These are phyloP conservation scores for Curvularia sp. DNA, from an alignment of 2,329 filamentous ascomycete genomes.

Conservation along the genomic window DNA sequence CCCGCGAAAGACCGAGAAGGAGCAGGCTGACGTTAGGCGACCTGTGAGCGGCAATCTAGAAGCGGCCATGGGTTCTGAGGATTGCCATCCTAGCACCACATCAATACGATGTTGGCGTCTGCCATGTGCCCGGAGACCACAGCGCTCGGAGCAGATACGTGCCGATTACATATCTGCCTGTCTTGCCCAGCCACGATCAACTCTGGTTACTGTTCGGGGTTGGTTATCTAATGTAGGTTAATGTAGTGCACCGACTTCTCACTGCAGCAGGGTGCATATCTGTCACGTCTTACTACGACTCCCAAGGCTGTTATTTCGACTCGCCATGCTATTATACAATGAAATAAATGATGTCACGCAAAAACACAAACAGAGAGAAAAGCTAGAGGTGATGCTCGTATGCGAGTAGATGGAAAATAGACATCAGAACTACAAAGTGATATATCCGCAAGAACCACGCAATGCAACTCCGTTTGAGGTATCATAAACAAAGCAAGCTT, in stretches of 20 bases:
- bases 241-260: conserved; percentile 10
- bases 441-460: conserved; percentile 29
- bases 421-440: conserved; percentile 30
- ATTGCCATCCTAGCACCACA: conserved; percentile 7
- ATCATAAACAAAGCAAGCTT: conserved; percentile 29
- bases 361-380: conserved; percentile 8
- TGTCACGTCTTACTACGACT: background rate
- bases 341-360: conserved; percentile 29
- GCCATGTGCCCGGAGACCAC: background rate
- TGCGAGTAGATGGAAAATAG: conserved; percentile 23
- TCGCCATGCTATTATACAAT: conserved; percentile 20
- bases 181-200: background rate
- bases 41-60: conserved; percentile 15
- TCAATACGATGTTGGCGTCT: conserved; percentile 3
- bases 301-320: background rate
- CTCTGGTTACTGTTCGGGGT: background rate
- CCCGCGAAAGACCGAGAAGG: conserved; percentile 15
- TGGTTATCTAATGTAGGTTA: background rate
- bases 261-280: background rate
- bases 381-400: conserved; percentile 19
- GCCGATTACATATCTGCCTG: background rate
- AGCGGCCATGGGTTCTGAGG: conserved; percentile 16
- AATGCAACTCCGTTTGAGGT: conserved; percentile 23
- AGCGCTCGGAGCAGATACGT: background rate
- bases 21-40: background rate